A percentile compares a stretch with the other conserved stretches of the same genome.
Evolutionary conservation across 2,329 filamentous ascomycete genomes (phyloP).

Genomic region (Ophiostoma sp.): DNA sequence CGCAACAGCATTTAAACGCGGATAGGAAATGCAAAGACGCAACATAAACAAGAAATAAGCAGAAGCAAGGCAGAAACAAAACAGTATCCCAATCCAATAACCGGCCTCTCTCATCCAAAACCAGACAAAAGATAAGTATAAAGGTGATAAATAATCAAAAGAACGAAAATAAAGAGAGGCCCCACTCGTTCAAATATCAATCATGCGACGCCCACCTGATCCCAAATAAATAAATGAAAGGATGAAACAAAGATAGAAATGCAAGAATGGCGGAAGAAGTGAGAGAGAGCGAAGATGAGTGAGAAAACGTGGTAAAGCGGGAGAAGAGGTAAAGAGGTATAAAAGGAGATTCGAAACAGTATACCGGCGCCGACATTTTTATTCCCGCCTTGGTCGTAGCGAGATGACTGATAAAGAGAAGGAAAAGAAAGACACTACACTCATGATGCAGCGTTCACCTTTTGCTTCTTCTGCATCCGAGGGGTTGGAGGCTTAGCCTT

Average conservation of each 20-base stretch:
- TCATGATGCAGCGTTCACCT: slow-evolving; percentile 38
- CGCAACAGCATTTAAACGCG: background rate
- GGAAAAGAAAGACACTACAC: background rate
- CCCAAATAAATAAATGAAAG: slow-evolving; percentile 13
- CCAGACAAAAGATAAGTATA: background rate
- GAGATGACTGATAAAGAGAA: background rate
- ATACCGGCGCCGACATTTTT: slow-evolving; percentile 3
- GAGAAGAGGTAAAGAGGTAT: background rate
- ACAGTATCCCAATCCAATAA: background rate
- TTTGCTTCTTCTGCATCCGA: slow-evolving; percentile 51
- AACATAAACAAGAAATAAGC: background rate
- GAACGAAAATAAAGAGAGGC: slow-evolving; percentile 7
- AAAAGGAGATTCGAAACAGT: slow-evolving; percentile 21
- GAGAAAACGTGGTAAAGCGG: background rate
- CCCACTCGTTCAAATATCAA: slow-evolving; percentile 6
- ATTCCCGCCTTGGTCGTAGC: slow-evolving; percentile 1
- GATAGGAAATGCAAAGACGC: background rate
- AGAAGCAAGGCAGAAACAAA: background rate
- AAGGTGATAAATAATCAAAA: background rate
- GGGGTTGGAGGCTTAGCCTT: slow-evolving; percentile 53
- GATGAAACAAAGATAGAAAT: background rate
- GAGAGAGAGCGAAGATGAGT: background rate
- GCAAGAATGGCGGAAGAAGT: background rate
- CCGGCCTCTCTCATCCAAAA: slow-evolving; percentile 8
- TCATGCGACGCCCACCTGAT: slow-evolving; percentile 18